Evolutionary conservation across 2,329 filamentous ascomycete species (phyloP).

Genomic region (Hypoxylon sp.): DNA sequence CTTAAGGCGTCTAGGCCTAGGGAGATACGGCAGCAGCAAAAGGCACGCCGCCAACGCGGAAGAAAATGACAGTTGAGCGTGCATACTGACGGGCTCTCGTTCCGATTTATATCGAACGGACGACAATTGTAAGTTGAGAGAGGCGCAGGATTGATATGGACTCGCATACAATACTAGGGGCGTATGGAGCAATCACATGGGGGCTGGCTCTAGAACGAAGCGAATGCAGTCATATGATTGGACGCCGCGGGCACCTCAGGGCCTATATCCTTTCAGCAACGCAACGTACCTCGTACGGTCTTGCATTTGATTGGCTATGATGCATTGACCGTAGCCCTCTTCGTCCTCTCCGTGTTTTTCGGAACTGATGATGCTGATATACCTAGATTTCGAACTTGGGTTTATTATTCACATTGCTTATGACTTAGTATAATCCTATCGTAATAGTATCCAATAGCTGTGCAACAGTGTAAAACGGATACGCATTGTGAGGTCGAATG

Average conservation of each 20-base stretch:
- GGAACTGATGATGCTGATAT: neutral
- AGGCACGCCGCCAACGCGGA: neutral
- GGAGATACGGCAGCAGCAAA: neutral
- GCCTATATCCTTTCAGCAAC: neutral
- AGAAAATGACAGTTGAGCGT: neutral
- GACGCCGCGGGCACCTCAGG: neutral
- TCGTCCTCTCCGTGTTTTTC: neutral
- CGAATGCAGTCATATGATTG: neutral
- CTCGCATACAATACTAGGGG: neutral
- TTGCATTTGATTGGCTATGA: neutral
- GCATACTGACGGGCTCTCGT: neutral
- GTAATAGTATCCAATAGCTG: neutral
- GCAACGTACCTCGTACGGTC: conserved; percentile 1
- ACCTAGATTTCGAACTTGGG: neutral
- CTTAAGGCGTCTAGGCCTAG: neutral
- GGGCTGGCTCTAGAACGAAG: neutral
- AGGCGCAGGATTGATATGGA: neutral
- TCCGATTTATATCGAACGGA: neutral
- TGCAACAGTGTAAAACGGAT: neutral
- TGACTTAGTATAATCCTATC: neutral
- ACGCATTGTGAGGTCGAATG: neutral
- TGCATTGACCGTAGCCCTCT: neutral
- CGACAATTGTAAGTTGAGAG: neutral
- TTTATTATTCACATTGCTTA: neutral
- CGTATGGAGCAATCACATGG: neutral